Conservation (phyloP, 2,329 filamentous ascomycete genomes). For the Rutstroemia sp. region DNA sequence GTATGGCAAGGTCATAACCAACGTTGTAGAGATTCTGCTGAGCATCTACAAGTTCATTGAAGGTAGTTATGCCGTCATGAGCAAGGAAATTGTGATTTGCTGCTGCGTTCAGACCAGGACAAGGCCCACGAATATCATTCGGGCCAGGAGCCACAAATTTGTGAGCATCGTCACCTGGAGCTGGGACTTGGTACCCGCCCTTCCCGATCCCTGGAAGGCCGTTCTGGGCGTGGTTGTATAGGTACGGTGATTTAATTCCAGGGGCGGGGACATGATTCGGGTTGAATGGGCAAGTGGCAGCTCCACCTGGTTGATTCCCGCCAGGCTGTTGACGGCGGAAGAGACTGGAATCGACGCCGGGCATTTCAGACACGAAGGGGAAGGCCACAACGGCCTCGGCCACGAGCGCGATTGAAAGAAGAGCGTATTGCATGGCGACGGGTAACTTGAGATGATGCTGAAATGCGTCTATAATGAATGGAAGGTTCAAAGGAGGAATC, state of each 20-base stretch:
- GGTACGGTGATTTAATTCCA: background rate
- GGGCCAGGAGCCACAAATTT: slow-evolving; percentile 12
- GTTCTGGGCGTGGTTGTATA: background rate
- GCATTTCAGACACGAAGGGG: slow-evolving; percentile 32
- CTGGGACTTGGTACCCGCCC: slow-evolving; percentile 39
- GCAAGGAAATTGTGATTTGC: slow-evolving; percentile 36
- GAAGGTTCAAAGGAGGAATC: too few species aligned
- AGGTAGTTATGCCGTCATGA: slow-evolving; percentile 29
- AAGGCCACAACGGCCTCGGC: slow-evolving; percentile 27
- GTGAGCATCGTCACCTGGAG: slow-evolving; percentile 26
- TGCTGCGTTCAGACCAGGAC: slow-evolving; percentile 35
- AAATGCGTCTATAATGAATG: background rate
- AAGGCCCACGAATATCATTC: slow-evolving; percentile 18
- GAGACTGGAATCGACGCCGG: slow-evolving; percentile 32
- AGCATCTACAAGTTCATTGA: slow-evolving; percentile 23
- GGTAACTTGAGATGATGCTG: background rate
- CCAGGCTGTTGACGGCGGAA: slow-evolving; percentile 16
- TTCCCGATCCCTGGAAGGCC: slow-evolving; percentile 31
- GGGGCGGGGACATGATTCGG: background rate
- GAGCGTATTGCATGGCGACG: background rate
- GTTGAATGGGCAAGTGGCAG: background rate
- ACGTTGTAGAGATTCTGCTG: slow-evolving; percentile 24
- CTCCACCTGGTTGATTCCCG: background rate
- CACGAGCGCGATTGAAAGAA: background rate
- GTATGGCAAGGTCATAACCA: slow-evolving; percentile 16